These are phyloP conservation scores for Fusarium sp. DNA, from an alignment of 2,329 filamentous ascomycete species.

Conservation along the genomic window DNA sequence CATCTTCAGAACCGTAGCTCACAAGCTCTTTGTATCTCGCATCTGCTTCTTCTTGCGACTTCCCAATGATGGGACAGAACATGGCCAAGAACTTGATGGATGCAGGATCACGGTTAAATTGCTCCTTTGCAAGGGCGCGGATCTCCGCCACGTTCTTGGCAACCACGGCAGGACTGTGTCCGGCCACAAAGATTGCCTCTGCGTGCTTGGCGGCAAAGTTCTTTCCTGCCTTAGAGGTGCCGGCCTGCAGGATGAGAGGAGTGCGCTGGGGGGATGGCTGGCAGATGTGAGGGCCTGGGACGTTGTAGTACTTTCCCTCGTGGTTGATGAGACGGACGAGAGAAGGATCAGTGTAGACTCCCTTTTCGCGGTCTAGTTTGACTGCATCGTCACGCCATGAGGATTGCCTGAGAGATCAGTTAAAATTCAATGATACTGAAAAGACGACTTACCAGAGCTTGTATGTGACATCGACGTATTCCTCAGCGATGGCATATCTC, in stretches of 20 bases:
- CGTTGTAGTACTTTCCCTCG: slow-evolving; percentile 67
- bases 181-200: slow-evolving; percentile 73
- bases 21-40: slow-evolving; percentile 62
- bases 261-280: slow-evolving; percentile 73
- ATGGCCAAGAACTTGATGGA: slow-evolving; percentile 72
- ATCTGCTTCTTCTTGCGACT: slow-evolving; percentile 70
- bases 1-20: slow-evolving; percentile 69
- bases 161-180: slow-evolving; percentile 66
- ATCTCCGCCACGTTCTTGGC: slow-evolving; percentile 69
- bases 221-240: slow-evolving; percentile 67
- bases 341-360: slow-evolving; percentile 58
- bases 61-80: slow-evolving; percentile 68
- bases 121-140: slow-evolving; percentile 59
- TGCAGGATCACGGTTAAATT: slow-evolving; percentile 63
- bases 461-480: slow-evolving; percentile 68
- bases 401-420: slow-evolving; percentile 45
- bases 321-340: slow-evolving; percentile 73
- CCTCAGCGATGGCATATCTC: slow-evolving; percentile 70
- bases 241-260: slow-evolving; percentile 73
- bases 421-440: neutral
- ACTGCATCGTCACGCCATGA: slow-evolving; percentile 74
- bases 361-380: slow-evolving; percentile 63
- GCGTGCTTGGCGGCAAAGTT: slow-evolving; percentile 74
- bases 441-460: slow-evolving; percentile 66
- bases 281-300: slow-evolving; percentile 70